These are phyloP conservation scores for Delonix regia DNA, from an alignment of 306 rosid species.

Conservation along the genomic window DNA sequence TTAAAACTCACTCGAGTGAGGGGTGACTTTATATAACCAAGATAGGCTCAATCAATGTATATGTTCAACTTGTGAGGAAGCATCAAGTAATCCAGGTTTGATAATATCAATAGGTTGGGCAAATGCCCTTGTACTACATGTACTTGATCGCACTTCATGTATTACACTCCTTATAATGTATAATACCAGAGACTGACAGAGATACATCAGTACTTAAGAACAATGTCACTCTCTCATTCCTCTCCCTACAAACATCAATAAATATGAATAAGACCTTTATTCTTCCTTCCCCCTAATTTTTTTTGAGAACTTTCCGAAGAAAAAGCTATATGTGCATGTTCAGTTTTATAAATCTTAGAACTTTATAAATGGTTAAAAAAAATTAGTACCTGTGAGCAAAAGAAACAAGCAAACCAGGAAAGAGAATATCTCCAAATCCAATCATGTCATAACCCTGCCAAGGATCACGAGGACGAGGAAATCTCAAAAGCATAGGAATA, in stretches of 20 bases:
- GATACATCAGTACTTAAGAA: background rate
- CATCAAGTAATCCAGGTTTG: background rate
- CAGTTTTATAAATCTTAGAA: constrained; percentile 15
- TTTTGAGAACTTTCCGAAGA: background rate
- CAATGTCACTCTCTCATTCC: background rate
- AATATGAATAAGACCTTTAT: constrained; percentile 8
- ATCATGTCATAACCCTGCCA: constrained; percentile 96
- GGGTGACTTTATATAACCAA: too few species aligned
- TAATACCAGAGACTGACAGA: background rate
- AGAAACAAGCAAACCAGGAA: constrained; percentile 93
- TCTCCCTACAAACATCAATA: background rate
- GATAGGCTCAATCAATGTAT: too few species aligned
- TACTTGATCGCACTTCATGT: background rate
- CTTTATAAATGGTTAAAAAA: constrained; percentile 8
- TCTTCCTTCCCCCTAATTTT: background rate
- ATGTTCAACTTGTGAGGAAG: background rate
- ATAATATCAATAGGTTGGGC: background rate
- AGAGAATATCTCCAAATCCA: constrained; percentile 96
- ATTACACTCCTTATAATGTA: background rate
- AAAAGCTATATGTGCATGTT: background rate
- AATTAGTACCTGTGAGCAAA: constrained; percentile 74
- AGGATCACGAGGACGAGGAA: constrained; percentile 81
- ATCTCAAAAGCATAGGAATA: constrained; percentile 91
- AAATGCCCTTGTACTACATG: background rate
- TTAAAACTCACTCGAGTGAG: too few species aligned